These are phyloP conservation scores for Endothia cerciana DNA, from an alignment of 2,329 filamentous ascomycete genomes.

Conservation along the genomic window DNA sequence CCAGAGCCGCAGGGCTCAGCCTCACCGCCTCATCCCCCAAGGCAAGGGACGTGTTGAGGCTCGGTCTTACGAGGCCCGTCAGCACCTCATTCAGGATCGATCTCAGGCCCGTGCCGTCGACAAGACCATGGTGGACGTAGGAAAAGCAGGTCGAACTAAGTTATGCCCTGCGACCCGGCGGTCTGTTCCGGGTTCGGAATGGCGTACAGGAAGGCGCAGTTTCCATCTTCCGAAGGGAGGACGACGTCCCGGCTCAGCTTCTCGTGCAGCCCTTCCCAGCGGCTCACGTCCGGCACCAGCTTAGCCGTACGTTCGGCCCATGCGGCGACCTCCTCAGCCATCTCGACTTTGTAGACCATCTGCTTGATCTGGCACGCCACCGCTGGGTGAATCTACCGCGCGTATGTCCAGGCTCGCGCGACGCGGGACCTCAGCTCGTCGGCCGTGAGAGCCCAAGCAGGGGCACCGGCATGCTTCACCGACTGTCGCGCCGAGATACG, in stretches of 20 bases:
- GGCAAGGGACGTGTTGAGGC: neutral
- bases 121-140: constrained; percentile 1
- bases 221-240: neutral
- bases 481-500: neutral
- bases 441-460: neutral
- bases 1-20: neutral
- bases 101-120: neutral
- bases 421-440: neutral
- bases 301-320: neutral
- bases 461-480: neutral
- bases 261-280: neutral
- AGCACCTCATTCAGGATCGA: neutral
- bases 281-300: neutral
- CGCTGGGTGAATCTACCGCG: neutral
- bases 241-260: neutral
- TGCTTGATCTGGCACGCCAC: neutral
- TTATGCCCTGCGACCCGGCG: neutral
- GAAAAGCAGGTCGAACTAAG: neutral
- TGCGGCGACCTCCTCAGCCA: neutral
- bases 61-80: neutral
- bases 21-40: neutral
- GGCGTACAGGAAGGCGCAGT: neutral
- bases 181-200: neutral
- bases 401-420: neutral
- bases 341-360: neutral